Evolutionary conservation across 73 alveolate genomes (phyloP), one percentile per base, ranked within the genome.

Genomic region (Paramecium sonneborni): DNA sequence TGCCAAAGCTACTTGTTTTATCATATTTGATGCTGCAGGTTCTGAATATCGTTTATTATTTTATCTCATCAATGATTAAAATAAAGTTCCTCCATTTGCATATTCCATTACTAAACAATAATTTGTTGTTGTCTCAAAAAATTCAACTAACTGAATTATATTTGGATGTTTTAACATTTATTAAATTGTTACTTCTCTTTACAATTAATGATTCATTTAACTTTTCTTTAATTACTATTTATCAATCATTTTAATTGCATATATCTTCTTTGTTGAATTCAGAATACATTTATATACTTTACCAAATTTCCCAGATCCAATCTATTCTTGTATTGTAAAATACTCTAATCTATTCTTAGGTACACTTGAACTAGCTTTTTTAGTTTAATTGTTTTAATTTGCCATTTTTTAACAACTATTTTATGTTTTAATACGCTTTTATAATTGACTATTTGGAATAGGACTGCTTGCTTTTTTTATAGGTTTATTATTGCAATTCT

Each of bases 91-190:
- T 48, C 93, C 93, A 37, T 30, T 48, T 37, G 86, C 86, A 56
- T 55, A 96, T 94, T 97, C 99, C 56, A 97, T 92, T 12, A 97
- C 94, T 46, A 97, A 92, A 93, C 93, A 96, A 88, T 96, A 96
- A 43, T 96, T 68, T 86, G 96, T 94, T 92, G 95, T 97, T 67
- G 94, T 97, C 90, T 97, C 97, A 88, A 95, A 97, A 92, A 93
- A 97, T 86, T 97, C 99, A 93, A 92, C 93, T 93, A 97, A 95
- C 92, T 97, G 95, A 94, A 97, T 96, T 67, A 97, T 97, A 72
- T 97, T 97, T 8, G 99, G 99, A 72, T 97, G 99, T 55, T 97
- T 68, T 18, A 68, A 15, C 57, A 24, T 57, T 46, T 46, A 37
- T 21, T 58, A 56, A 26, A 68, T 85, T 20, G 67, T 3, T 44